Percentiles rank a stretch among this genome's conserved stretches.
Evolutionary conservation across 306 rosid genomes (phyloP).

Genomic region (Bauhinia variegata): DNA sequence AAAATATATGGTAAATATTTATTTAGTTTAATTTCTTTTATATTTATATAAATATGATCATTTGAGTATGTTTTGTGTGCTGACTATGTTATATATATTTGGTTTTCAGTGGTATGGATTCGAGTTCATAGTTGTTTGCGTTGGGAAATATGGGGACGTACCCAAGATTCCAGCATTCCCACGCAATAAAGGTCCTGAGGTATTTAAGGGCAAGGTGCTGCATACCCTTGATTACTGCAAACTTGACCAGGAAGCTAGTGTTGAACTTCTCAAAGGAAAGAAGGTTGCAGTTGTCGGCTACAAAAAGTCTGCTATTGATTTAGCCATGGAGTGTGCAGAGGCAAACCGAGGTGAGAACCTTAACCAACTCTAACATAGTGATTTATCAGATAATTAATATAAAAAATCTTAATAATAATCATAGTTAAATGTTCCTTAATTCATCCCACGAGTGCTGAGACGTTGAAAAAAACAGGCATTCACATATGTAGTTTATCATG

Average conservation of each 20-base stretch:
- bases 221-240: constrained; percentile 77
- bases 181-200: constrained; percentile 50
- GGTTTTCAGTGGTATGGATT: constrained; percentile 64
- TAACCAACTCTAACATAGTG: too few relatives aligned
- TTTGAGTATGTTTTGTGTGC: background rate
- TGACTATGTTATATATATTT: too few relatives aligned
- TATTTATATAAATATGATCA: too few relatives aligned
- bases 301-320: constrained; percentile 79
- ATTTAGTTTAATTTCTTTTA: too few relatives aligned
- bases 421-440: too few relatives aligned
- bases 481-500: too few relatives aligned
- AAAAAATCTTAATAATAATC: too few relatives aligned
- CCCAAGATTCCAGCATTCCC: constrained; percentile 58
- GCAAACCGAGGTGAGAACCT: constrained; percentile 71
- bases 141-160: constrained; percentile 72
- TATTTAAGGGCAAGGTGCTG: constrained; percentile 64
- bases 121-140: constrained; percentile 70
- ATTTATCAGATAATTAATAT: too few relatives aligned
- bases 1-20: too few relatives aligned
- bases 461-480: too few relatives aligned
- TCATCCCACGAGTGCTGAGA: too few relatives aligned
- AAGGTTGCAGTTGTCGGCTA: constrained; percentile 71
- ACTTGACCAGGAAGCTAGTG: constrained; percentile 60
- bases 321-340: constrained; percentile 72
- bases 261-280: constrained; percentile 61